Conservation (phyloP, 192 early-diverging fungal species). For the Umbelopsis sp. region DNA sequence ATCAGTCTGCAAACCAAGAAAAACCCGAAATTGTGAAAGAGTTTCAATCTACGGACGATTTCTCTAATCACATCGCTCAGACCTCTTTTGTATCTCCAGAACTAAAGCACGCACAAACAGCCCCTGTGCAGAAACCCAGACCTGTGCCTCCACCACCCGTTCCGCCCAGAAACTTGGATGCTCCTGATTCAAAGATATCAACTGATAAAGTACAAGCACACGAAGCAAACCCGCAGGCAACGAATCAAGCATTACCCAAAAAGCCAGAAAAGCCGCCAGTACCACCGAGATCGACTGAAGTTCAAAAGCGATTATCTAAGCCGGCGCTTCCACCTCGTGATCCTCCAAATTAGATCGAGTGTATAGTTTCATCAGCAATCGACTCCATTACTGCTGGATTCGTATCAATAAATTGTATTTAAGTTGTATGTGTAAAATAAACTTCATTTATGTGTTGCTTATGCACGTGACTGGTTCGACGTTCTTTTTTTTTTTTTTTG, state of each 20-base stretch:
- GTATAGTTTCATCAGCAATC: no score
- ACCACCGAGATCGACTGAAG: no score
- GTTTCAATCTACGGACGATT: not conserved
- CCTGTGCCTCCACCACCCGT: constrained; percentile 18
- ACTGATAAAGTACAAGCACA: no score
- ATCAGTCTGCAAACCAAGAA: not conserved
- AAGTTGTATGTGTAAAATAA: no score
- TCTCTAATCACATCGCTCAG: not conserved
- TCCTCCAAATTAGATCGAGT: not conserved
- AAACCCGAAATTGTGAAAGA: not conserved
- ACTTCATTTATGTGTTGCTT: no score
- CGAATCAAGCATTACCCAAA: no score
- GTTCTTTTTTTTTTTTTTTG: not conserved
- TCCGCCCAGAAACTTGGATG: not conserved
- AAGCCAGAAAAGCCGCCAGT: no score
- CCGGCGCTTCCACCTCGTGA: constrained; percentile 9
- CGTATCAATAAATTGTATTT: no score
- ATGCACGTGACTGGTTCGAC: not conserved
- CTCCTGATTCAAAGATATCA: no score
- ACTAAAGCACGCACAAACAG: not conserved
- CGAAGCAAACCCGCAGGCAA: no score
- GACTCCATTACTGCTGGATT: no score
- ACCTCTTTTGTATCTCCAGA: not conserved
- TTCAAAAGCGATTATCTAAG: not conserved
- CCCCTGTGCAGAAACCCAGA: not conserved